A percentile compares a stretch with the other conserved stretches of the same genome.
phyloP scores from a whole-genome alignment of 2,329 filamentous ascomycete species.

The Claviceps digitariae region DNA sequence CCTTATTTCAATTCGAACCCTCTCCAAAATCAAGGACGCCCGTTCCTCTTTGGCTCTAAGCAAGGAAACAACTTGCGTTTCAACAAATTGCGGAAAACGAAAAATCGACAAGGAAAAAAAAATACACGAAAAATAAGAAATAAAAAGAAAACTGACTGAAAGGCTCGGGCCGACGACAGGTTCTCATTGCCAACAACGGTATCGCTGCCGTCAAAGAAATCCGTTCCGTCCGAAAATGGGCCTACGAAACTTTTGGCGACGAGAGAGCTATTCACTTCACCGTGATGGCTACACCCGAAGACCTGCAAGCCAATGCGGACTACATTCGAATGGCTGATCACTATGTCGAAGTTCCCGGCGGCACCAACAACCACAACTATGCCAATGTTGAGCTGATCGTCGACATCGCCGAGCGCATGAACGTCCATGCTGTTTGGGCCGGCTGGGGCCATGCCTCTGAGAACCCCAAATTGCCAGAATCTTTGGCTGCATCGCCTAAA shows the following conservation, averaged over 20 bases:
- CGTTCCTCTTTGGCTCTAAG: background rate
- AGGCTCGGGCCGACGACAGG: slow-evolving; percentile 36
- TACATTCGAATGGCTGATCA: slow-evolving; percentile 99
- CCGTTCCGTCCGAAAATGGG: slow-evolving; percentile 98
- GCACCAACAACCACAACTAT: slow-evolving; percentile 99
- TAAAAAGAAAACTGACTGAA: background rate
- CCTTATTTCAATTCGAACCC: background rate
- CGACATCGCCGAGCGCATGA: slow-evolving; percentile 95
- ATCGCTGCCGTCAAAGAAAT: slow-evolving; percentile 99
- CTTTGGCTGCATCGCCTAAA: slow-evolving; percentile 86
- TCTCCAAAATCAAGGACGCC: background rate
- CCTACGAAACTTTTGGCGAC: slow-evolving; percentile 98
- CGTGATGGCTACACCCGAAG: slow-evolving; percentile 98
- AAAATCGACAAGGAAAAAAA: background rate
- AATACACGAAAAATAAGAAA: background rate
- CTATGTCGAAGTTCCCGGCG: slow-evolving; percentile 96
- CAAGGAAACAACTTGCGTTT: background rate
- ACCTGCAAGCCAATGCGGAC: slow-evolving; percentile 93
- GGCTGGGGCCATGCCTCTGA: slow-evolving; percentile 99
- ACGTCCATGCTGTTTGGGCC: slow-evolving; percentile 96
- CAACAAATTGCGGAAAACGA: background rate
- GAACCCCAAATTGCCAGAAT: slow-evolving; percentile 95
- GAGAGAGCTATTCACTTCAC: slow-evolving; percentile 98
- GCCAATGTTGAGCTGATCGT: slow-evolving; percentile 99
- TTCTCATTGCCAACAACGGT: slow-evolving; percentile 98